A percentile compares a stretch with the other conserved stretches of the same genome.
phyloP scores from a whole-genome alignment of 2,329 filamentous ascomycete species.

The Aureobasidium sp. region DNA sequence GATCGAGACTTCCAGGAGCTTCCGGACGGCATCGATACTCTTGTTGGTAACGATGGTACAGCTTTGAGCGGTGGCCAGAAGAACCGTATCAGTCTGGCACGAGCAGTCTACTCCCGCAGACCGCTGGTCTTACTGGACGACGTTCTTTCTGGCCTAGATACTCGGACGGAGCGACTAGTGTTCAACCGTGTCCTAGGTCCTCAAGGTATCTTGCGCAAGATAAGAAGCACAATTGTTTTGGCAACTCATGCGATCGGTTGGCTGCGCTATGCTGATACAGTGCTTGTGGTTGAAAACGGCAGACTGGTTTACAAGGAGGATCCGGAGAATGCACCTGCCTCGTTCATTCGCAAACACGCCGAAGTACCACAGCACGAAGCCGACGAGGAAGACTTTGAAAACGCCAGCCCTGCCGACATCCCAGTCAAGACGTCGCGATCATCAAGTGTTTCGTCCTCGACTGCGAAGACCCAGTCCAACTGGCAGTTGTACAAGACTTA shows the following conservation, averaged over 20 bases:
- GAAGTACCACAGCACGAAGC: background rate
- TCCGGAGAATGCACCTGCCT: slow-evolving; percentile 7
- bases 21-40: slow-evolving; percentile 67
- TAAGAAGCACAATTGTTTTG: slow-evolving; percentile 38
- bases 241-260: slow-evolving; percentile 35
- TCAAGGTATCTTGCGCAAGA: slow-evolving; percentile 36
- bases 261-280: slow-evolving; percentile 35
- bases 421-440: background rate
- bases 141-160: slow-evolving; percentile 71
- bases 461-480: background rate
- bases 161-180: slow-evolving; percentile 37
- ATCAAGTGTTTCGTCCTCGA: background rate
- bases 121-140: slow-evolving; percentile 74
- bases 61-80: slow-evolving; percentile 79
- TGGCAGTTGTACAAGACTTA: slow-evolving; percentile 15
- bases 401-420: background rate
- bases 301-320: slow-evolving; percentile 1
- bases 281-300: slow-evolving; percentile 28
- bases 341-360: background rate
- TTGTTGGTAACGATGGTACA: slow-evolving; percentile 78
- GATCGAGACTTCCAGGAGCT: slow-evolving; percentile 71
- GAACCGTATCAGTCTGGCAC: slow-evolving; percentile 73
- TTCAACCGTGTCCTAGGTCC: slow-evolving; percentile 38
- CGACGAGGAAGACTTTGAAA: background rate
- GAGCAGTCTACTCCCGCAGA: slow-evolving; percentile 72